phyloP scores from a whole-genome alignment of 495 filamentous ascomycete species.

The Penicillium cosmopolitanum region DNA sequence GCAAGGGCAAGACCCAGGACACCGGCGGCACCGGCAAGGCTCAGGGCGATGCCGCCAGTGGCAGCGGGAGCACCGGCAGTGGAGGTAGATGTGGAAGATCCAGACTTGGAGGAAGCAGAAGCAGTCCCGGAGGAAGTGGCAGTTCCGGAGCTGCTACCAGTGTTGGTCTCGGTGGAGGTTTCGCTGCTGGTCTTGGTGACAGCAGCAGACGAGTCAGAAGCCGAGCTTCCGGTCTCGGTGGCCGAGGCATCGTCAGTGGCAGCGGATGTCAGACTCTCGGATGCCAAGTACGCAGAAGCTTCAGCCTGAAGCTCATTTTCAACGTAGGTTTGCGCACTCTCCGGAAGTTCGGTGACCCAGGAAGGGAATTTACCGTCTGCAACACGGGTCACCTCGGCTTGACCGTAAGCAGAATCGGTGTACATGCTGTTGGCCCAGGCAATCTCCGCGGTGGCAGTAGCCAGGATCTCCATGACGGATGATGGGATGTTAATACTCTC shows the following conservation, averaged over 20 bases:
- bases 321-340: constrained; percentile 21
- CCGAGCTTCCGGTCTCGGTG: neutral
- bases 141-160: constrained; percentile 1
- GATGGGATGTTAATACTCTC: constrained; percentile 8
- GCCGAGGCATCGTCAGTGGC: neutral
- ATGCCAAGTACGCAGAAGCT: constrained; percentile 10
- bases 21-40: constrained; percentile 27
- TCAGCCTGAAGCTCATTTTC: constrained; percentile 21
- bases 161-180: neutral
- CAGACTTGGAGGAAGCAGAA: constrained; percentile 10
- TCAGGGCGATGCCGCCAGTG: constrained; percentile 20
- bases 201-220: constrained; percentile 2
- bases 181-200: neutral
- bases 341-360: constrained; percentile 30
- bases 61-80: constrained; percentile 20
- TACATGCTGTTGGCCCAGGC: constrained; percentile 17
- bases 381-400: constrained; percentile 18
- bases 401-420: constrained; percentile 15
- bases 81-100: constrained; percentile 13
- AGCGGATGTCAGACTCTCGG: neutral
- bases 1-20: constrained; percentile 33
- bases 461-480: constrained; percentile 16
- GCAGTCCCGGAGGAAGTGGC: constrained; percentile 9
- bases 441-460: constrained; percentile 25
- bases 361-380: constrained; percentile 19